These are phyloP conservation scores for Oemleria cerasiformis DNA, from an alignment of 306 rosid species.

Conservation along the genomic window DNA sequence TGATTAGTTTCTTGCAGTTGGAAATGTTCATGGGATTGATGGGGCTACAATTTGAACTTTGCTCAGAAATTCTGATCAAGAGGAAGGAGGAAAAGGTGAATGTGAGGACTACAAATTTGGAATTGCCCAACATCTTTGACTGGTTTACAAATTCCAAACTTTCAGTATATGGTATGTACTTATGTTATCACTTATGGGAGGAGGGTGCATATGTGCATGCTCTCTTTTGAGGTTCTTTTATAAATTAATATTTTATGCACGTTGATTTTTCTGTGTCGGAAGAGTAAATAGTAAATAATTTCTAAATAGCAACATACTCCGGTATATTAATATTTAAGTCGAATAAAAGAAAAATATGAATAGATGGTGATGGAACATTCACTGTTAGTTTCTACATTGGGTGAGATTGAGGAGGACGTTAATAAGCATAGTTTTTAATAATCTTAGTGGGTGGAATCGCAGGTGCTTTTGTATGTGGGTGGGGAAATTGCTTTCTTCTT, in stretches of 20 bases:
- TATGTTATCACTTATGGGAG: background rate
- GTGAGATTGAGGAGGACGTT: slow-evolving; percentile 4
- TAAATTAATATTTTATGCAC: background rate
- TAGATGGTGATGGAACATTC: too few relatives aligned
- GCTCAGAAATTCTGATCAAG: background rate
- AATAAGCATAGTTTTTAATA: background rate
- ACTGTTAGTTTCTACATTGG: background rate
- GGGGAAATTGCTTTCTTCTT: background rate
- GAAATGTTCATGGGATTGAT: slow-evolving; percentile 15
- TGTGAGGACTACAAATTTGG: slow-evolving; percentile 14
- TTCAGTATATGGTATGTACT: background rate
- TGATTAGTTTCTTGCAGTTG: slow-evolving; percentile 47
- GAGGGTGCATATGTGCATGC: background rate
- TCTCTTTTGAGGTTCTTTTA: background rate
- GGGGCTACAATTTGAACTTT: background rate
- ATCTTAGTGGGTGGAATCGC: background rate
- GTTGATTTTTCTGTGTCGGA: too few relatives aligned
- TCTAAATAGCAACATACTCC: too few relatives aligned
- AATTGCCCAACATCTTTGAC: slow-evolving; percentile 24
- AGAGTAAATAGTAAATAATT: too few relatives aligned
- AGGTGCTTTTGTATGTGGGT: background rate
- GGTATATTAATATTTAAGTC: too few relatives aligned
- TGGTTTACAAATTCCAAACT: background rate
- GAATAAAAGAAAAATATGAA: too few relatives aligned
- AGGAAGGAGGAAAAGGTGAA: slow-evolving; percentile 27